Base-by-base conservation (phyloP, 2,329 filamentous ascomycete genomes). In the Hymenoscyphus albidus region DNA sequence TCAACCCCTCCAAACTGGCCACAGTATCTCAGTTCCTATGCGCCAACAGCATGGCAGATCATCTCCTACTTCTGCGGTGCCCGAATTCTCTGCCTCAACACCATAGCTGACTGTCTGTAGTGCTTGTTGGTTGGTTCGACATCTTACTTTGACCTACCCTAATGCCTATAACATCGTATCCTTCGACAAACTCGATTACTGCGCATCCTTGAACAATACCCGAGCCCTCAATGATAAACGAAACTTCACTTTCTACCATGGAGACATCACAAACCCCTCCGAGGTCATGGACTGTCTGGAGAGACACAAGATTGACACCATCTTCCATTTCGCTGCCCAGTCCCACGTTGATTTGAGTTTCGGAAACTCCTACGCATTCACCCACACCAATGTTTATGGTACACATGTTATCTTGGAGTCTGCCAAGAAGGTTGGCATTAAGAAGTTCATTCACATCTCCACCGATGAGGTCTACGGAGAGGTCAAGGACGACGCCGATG, bases 391-490 rank as follows among this genome's bases (percentile, higher is more conserved):
- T 70, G 91, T 93, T 14, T 89, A 91, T 69, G 91, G 91, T 56
- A 94, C 91, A n/a, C 90, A 94, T 75, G 89, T 92, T 44, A 82
- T 94, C 65, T 80, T 94, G 9, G 91, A 95, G 77, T 88, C 88
- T 72, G 88, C 89, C 59, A 89, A 89, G 75, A 88, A 89, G 74
- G 83, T 89, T 59, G 84, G 84, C 40, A 82, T 94, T 74, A 85
- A 83, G 70, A 83, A 88, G 59, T 94, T 94, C 76, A 88, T 94
- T 72, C 91, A 94, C 76, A 86, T 94, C 68, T 92, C 89, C 10
- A 94, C 91, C 1, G 91, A 95, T 74, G 91, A 94, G 78, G 91
- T 94, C 1, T 94, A 94, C 71, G 91, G 91, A 54, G 91, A 94
- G 75, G 89, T 92, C 65, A 85, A 85, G 65, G 85, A 88, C 61